Percentiles rank a stretch among this genome's conserved stretches.
Conservation (phyloP, 306 rosid genomes). For the Canavalia ensiformis region DNA sequence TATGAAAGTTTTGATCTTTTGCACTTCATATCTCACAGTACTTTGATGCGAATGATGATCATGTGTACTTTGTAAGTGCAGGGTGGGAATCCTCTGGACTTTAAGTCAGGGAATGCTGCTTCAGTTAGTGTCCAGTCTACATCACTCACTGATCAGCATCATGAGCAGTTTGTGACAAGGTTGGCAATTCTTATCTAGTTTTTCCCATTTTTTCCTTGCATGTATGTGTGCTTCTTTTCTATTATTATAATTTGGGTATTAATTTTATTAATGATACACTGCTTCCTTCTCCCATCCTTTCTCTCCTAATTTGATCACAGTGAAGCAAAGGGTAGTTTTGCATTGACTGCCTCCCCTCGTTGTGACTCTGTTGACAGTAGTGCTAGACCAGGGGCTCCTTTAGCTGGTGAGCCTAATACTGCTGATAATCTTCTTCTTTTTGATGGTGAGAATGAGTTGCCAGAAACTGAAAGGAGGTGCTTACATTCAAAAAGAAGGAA, state of each 20-base stretch:
- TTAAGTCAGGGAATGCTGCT: constrained; percentile 73
- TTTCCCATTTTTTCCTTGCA: not conserved
- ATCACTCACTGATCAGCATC: constrained; percentile 82
- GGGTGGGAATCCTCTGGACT: constrained; percentile 94
- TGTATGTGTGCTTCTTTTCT: constrained; percentile 29
- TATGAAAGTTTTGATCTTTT: constrained; percentile 52
- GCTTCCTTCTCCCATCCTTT: constrained; percentile 27
- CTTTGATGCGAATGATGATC: constrained; percentile 36
- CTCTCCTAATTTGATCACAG: constrained; percentile 54
- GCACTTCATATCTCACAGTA: constrained; percentile 19
- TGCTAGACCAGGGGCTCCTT: constrained; percentile 76
- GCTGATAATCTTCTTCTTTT: constrained; percentile 92
- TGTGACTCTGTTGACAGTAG: constrained; percentile 92
- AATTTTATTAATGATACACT: constrained; percentile 6
- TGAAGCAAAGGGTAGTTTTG: constrained; percentile 91
- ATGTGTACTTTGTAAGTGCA: constrained; percentile 51
- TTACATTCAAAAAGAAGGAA: constrained; percentile 63
- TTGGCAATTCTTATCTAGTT: constrained; percentile 31
- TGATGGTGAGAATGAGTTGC: constrained; percentile 68
- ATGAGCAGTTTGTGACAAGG: constrained; percentile 80
- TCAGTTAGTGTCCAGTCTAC: constrained; percentile 91
- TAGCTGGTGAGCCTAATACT: constrained; percentile 77
- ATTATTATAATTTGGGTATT: constrained; percentile 15
- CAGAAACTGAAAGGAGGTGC: constrained; percentile 65
- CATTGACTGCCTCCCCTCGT: constrained; percentile 85